These are phyloP conservation scores for Penicillium digitatum DNA, from an alignment of 2,329 filamentous ascomycete species.

Conservation along the genomic window DNA sequence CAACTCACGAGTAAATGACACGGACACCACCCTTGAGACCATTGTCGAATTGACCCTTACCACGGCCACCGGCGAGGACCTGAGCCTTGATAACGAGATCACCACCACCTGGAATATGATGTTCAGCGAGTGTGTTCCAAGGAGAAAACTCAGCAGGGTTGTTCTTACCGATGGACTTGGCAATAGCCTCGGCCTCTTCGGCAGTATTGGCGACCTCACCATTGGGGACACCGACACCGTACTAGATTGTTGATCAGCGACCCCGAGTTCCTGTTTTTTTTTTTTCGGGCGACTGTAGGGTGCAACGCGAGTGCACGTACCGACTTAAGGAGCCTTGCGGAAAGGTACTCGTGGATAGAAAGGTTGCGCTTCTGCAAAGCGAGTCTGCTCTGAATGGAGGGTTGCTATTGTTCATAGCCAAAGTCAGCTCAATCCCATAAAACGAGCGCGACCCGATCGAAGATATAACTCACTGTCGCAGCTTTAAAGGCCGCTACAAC, in stretches of 20 bases:
- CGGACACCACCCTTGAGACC: constrained; percentile 97
- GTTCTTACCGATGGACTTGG: constrained; percentile 73
- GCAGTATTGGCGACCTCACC: constrained; percentile 78
- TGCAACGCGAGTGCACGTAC: constrained; percentile 40
- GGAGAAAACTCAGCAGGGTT: not conserved
- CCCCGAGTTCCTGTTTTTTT: constrained; percentile 2
- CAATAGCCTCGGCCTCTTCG: constrained; percentile 85
- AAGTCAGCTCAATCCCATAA: constrained; percentile 9
- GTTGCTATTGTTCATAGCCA: constrained; percentile 47
- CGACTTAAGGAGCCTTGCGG: constrained; percentile 78
- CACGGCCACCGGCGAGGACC: constrained; percentile 93
- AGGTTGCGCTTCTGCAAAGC: constrained; percentile 76
- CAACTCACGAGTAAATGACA: constrained; percentile 85
- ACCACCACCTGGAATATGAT: constrained; percentile 57
- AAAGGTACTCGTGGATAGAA: constrained; percentile 98
- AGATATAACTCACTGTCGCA: constrained; percentile 61
- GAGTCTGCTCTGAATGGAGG: constrained; percentile 50
- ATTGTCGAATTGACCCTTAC: constrained; percentile 97
- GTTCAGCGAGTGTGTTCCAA: constrained; percentile 17
- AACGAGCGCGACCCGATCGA: constrained; percentile 14
- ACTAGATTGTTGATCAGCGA: constrained; percentile 53
- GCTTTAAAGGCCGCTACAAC: constrained; percentile 75
- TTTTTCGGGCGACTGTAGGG: constrained; percentile 14
- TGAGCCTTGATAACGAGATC: constrained; percentile 99
- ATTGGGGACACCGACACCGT: constrained; percentile 89